Evolutionary conservation across 176 grass and related monocot genomes (phyloP).

Genomic region (Urochloa ruziziensis): DNA sequence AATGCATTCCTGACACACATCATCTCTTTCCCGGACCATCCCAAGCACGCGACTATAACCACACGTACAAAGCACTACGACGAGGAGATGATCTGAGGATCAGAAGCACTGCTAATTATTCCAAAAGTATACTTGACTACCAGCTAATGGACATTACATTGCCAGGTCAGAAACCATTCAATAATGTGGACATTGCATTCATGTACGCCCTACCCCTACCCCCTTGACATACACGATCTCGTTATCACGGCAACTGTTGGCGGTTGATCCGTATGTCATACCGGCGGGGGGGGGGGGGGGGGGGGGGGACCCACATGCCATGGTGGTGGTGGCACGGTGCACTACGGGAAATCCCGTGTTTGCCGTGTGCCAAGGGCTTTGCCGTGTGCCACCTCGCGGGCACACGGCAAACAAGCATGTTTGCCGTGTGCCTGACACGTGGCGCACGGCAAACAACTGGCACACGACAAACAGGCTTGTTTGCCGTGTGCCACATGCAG

Average conservation of each 20-base stretch:
- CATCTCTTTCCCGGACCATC: not conserved
- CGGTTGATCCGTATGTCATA: not conserved
- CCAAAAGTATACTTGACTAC: constrained; percentile 8
- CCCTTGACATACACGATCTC: not conserved
- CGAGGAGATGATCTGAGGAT: not conserved
- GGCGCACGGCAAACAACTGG: too few relatives aligned
- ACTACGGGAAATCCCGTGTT: too few relatives aligned
- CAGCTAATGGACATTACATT: not conserved
- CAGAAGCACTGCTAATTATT: constrained; percentile 16
- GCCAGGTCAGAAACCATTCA: not conserved
- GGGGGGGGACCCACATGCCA: not conserved
- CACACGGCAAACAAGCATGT: too few relatives aligned
- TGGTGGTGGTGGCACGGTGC: not conserved
- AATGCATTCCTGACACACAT: not conserved
- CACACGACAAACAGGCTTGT: too few relatives aligned
- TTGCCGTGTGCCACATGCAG: too few relatives aligned
- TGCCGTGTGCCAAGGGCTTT: too few relatives aligned
- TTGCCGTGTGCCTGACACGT: too few relatives aligned
- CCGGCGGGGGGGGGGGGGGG: not conserved
- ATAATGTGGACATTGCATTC: not conserved
- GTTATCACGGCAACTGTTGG: constrained; percentile 8
- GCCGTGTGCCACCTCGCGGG: too few relatives aligned
- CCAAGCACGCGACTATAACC: not conserved
- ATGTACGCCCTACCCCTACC: not conserved
- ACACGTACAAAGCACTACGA: constrained; percentile 20